These are phyloP conservation scores for Boletus insuetus DNA, from an alignment of 768 basidiomycete genomes.

Conservation along the genomic window DNA sequence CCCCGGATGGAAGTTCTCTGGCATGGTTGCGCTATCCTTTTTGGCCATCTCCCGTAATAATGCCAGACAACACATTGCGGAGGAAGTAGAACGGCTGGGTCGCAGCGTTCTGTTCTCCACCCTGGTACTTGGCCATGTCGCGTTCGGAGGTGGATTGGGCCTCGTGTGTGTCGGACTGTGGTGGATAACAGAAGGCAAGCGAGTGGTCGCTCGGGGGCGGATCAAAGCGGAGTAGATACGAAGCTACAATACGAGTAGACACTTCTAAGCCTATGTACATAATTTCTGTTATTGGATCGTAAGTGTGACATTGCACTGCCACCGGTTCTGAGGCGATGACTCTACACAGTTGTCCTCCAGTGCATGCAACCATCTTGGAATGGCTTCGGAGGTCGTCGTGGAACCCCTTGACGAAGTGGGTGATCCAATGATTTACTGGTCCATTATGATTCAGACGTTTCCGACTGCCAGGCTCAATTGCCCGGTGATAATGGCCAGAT, in stretches of 20 bases:
- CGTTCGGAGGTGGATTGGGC: constrained; percentile 25
- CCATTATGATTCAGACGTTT: constrained; percentile 11
- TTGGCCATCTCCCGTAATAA: constrained; percentile 19
- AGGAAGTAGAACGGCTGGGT: constrained; percentile 14
- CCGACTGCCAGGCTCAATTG: constrained; percentile 53
- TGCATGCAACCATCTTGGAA: constrained; percentile 13
- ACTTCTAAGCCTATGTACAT: no score
- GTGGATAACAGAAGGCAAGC: constrained; percentile 30
- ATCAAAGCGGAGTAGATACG: constrained; percentile 22
- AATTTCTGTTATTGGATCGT: no score
- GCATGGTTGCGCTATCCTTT: constrained; percentile 23
- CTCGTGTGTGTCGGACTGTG: constrained; percentile 26
- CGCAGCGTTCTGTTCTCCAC: constrained; percentile 20
- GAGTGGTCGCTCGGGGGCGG: constrained; percentile 18
- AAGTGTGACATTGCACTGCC: constrained; percentile 14
- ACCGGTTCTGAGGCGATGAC: neutral
- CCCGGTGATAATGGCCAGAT: constrained; percentile 76
- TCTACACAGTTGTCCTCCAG: neutral
- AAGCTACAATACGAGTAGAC: neutral
- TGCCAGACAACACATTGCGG: constrained; percentile 12
- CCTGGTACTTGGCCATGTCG: constrained; percentile 24
- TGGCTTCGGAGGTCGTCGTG: constrained; percentile 25
- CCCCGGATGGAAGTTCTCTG: constrained; percentile 29
- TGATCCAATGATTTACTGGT: neutral
- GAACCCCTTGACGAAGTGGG: constrained; percentile 34